phyloP scores from a whole-genome alignment of 306 rosid species.

The Citrullus colocynthis region DNA sequence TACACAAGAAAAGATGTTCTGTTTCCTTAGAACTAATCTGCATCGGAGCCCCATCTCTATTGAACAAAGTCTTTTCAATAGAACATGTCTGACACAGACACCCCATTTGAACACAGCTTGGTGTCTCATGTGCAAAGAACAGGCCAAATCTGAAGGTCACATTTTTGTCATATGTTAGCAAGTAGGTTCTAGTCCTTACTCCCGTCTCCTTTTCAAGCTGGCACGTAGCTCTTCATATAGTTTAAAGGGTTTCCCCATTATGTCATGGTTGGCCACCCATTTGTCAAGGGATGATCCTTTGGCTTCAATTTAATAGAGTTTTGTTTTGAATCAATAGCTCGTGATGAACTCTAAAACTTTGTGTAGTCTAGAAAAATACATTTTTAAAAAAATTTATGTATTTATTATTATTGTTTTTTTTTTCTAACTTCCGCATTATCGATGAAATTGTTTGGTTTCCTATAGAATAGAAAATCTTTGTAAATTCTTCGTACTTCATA shows the following conservation, averaged over 20 bases:
- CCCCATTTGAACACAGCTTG: too few species aligned
- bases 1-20: too few species aligned
- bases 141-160: background rate
- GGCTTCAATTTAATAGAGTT: background rate
- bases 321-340: background rate
- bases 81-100: too few species aligned
- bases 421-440: background rate
- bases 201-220: background rate
- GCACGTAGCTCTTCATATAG: background rate
- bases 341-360: background rate
- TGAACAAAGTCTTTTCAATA: too few species aligned
- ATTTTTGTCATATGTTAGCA: background rate
- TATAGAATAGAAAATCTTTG: background rate
- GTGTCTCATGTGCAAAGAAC: too few species aligned
- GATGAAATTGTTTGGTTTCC: background rate
- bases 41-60: too few species aligned
- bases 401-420: too few species aligned
- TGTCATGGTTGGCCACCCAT: background rate
- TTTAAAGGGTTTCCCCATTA: background rate
- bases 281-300: background rate
- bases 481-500: background rate
- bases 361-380: background rate
- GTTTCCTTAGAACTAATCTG: too few species aligned
- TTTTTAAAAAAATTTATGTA: too few species aligned
- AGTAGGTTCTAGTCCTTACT: background rate